A percentile compares a stretch with the other conserved stretches of the same genome.
These are phyloP conservation scores for Sporodiniella umbellata DNA, from an alignment of 371 early-diverging fungal species.

Conservation along the genomic window DNA sequence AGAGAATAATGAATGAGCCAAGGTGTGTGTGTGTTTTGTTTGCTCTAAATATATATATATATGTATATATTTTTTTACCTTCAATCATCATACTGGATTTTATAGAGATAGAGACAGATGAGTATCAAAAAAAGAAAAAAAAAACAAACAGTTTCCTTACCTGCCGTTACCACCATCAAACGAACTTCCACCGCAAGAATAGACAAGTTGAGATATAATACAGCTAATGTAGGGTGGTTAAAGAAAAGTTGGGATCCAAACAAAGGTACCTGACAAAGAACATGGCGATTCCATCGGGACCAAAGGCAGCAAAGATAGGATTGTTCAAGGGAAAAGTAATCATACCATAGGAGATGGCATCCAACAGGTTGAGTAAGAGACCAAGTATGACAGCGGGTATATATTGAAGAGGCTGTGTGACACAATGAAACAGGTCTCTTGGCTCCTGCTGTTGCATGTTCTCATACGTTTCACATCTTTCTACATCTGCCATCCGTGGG, in stretches of 20 bases:
- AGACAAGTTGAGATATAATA: slow-evolving; percentile 81
- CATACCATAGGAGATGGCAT: slow-evolving; percentile 90
- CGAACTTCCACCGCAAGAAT: slow-evolving; percentile 78
- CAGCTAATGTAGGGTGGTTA: slow-evolving; percentile 55
- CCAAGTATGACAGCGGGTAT: slow-evolving; percentile 91
- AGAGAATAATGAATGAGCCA: neutral
- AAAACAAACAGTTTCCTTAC: too few relatives aligned
- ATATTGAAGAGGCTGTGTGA: slow-evolving; percentile 49
- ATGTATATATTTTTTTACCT: slow-evolving; percentile 37
- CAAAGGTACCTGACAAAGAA: slow-evolving; percentile 85
- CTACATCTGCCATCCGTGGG: neutral
- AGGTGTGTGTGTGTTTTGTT: neutral
- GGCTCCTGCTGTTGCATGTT: neutral
- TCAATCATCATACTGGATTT: slow-evolving; percentile 91
- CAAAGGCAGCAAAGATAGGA: slow-evolving; percentile 74
- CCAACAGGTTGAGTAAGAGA: slow-evolving; percentile 85
- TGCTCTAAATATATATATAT: neutral
- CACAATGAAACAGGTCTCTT: slow-evolving; percentile 5
- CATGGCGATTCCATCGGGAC: slow-evolving; percentile 92
- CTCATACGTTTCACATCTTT: neutral
- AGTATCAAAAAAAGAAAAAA: too few relatives aligned
- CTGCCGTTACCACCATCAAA: slow-evolving; percentile 91
- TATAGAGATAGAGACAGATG: too few relatives aligned
- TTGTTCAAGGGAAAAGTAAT: slow-evolving; percentile 88
- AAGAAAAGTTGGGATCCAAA: too few relatives aligned